Evolutionary conservation across 129 eudicot species (phyloP).

Genomic region (Tagetes patula): DNA sequence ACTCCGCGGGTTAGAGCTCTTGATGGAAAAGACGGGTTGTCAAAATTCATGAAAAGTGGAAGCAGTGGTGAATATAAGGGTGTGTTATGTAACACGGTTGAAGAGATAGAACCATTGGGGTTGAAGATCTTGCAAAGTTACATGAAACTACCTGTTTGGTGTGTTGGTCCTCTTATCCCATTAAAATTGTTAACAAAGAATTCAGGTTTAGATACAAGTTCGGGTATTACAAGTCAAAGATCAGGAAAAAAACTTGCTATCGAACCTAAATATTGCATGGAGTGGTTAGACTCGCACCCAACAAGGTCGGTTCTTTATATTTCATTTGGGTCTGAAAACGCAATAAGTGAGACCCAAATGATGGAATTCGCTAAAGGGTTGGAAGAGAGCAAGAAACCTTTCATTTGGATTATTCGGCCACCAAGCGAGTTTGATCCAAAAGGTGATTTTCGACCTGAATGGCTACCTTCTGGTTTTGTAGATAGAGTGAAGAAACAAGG

Average conservation of each 20-base stretch:
- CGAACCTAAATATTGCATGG: slow-evolving; percentile 39
- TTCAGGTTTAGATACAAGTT: neutral
- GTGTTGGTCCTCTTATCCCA: slow-evolving; percentile 53
- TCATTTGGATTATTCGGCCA: slow-evolving; percentile 79
- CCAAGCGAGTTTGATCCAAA: slow-evolving; percentile 59
- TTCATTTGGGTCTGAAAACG: slow-evolving; percentile 75
- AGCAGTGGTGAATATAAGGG: slow-evolving; percentile 42
- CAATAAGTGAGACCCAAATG: slow-evolving; percentile 52
- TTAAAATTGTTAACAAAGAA: slow-evolving; percentile 33
- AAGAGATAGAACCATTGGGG: slow-evolving; percentile 61
- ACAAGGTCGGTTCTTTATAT: slow-evolving; percentile 53
- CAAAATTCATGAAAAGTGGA: slow-evolving; percentile 56
- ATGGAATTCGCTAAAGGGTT: slow-evolving; percentile 72
- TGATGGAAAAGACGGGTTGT: slow-evolving; percentile 67
- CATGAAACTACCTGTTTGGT: slow-evolving; percentile 61
- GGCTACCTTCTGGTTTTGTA: slow-evolving; percentile 73
- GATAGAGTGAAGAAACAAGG: slow-evolving; percentile 45
- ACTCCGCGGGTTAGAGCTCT: slow-evolving; percentile 47
- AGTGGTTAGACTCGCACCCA: slow-evolving; percentile 49
- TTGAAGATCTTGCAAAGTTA: slow-evolving; percentile 34
- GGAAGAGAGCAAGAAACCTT: slow-evolving; percentile 52
- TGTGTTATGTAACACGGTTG: slow-evolving; percentile 56
- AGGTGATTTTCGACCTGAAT: slow-evolving; percentile 58
- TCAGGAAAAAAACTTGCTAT: slow-evolving; percentile 47
- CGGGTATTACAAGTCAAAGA: slow-evolving; percentile 22